Conservation (phyloP, 2,329 filamentous ascomycete genomes). For the Macrophomina phaseolina region DNA sequence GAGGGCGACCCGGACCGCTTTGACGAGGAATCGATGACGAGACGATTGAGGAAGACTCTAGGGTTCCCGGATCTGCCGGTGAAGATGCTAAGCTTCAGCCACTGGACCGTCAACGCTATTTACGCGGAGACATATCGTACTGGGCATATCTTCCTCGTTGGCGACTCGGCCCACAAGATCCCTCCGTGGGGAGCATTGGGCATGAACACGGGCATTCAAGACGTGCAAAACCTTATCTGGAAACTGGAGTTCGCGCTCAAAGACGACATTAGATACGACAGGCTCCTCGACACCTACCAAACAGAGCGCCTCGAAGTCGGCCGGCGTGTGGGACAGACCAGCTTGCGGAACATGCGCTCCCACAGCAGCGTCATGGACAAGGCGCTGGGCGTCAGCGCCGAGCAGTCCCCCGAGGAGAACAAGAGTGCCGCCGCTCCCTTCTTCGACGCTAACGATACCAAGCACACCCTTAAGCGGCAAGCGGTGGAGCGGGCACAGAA, state of each 20-base stretch:
- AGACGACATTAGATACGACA: background rate
- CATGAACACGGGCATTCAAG: slow-evolving; percentile 46
- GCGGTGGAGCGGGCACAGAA: slow-evolving; percentile 32
- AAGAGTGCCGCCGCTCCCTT: slow-evolving; percentile 32
- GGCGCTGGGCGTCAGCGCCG: slow-evolving; percentile 38
- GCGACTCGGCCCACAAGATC: slow-evolving; percentile 46
- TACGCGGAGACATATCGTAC: slow-evolving; percentile 36
- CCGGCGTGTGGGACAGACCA: slow-evolving; percentile 22
- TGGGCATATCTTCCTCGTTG: slow-evolving; percentile 39
- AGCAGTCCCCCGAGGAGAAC: slow-evolving; percentile 31
- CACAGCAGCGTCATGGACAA: slow-evolving; percentile 41
- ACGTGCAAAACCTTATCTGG: slow-evolving; percentile 47
- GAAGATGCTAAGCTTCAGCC: slow-evolving; percentile 40
- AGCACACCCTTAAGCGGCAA: slow-evolving; percentile 31
- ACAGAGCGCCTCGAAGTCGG: slow-evolving; percentile 43
- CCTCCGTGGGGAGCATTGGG: slow-evolving; percentile 47
- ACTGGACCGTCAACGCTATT: slow-evolving; percentile 34
- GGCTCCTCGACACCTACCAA: slow-evolving; percentile 42
- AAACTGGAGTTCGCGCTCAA: slow-evolving; percentile 40
- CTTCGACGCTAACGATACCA: slow-evolving; percentile 34
- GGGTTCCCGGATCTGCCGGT: slow-evolving; percentile 35
- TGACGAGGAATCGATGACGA: slow-evolving; percentile 21
- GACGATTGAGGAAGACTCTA: slow-evolving; percentile 34
- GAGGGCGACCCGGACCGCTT: slow-evolving; percentile 33
- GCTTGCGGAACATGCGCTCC: slow-evolving; percentile 38